Evolutionary conservation across 495 filamentous ascomycete species (phyloP).

Genomic region (Thermothielavioides terrestris): DNA sequence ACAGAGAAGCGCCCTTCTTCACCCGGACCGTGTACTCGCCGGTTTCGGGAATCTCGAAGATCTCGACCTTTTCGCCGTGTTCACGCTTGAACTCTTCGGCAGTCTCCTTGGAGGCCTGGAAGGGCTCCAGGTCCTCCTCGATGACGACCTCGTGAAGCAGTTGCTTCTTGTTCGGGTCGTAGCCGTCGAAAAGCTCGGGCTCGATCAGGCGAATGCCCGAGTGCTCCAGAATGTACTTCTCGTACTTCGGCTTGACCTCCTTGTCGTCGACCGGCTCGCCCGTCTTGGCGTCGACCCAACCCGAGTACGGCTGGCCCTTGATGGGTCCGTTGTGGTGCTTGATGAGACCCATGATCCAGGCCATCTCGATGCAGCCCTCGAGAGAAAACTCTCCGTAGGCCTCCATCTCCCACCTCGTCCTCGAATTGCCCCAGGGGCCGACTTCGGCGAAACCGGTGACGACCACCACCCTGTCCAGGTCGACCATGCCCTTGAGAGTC

Average conservation of each 20-base stretch:
- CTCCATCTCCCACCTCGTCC: constrained; percentile 99
- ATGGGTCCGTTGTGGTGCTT: constrained; percentile 98
- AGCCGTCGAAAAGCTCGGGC: constrained; percentile 92
- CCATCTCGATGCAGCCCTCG: constrained; percentile 98
- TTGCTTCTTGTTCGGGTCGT: constrained; percentile 98
- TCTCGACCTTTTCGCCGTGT: constrained; percentile 94
- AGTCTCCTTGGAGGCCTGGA: constrained; percentile 94
- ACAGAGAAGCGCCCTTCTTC: constrained; percentile 85
- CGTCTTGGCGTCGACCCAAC: constrained; percentile 93
- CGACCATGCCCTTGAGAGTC: constrained; percentile 91
- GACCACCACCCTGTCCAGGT: constrained; percentile 94
- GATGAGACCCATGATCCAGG: constrained; percentile 99
- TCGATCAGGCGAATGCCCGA: constrained; percentile 96
- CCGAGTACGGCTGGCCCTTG: constrained; percentile 92
- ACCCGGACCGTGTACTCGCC: constrained; percentile 91
- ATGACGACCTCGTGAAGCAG: constrained; percentile 96
- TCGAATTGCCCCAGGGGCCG: constrained; percentile 95
- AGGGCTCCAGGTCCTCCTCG: constrained; percentile 91
- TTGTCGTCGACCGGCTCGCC: constrained; percentile 96
- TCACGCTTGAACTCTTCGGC: constrained; percentile 95
- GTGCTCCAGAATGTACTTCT: constrained; percentile 93
- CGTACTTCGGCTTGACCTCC: constrained; percentile 92
- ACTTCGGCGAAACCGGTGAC: constrained; percentile 95
- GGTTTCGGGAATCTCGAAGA: constrained; percentile 90
- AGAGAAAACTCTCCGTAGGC: constrained; percentile 93